Percentiles rank a stretch among this genome's conserved stretches.
Evolutionary conservation across 1,284 basidiomycete genomes (phyloP).

Genomic region (Trametes hirsuta): DNA sequence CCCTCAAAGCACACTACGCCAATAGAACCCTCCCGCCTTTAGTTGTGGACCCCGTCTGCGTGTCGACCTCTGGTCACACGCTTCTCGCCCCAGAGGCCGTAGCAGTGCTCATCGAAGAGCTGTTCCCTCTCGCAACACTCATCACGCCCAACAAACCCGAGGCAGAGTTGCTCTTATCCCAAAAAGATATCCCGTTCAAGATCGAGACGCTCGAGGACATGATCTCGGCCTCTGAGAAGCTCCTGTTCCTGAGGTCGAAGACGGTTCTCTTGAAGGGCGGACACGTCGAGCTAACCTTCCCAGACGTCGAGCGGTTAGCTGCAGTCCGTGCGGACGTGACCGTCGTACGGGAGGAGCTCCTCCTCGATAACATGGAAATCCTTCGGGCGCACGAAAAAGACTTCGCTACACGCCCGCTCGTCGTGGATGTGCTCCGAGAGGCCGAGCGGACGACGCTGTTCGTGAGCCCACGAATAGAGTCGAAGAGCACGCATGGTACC

Average conservation of each 20-base stretch:
- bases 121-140: constrained; percentile 76
- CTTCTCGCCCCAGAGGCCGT: constrained; percentile 76
- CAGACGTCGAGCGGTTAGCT: constrained; percentile 46
- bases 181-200: constrained; percentile 29
- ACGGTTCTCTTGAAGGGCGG: constrained; percentile 90
- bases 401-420: constrained; percentile 40
- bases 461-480: constrained; percentile 67
- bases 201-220: constrained; percentile 66
- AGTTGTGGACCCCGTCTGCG: constrained; percentile 90
- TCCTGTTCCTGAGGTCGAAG: constrained; percentile 54
- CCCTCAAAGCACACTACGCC: constrained; percentile 46
- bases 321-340: constrained; percentile 35
- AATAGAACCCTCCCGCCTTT: constrained; percentile 48
- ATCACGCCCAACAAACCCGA: constrained; percentile 92
- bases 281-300: constrained; percentile 57
- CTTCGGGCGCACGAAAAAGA: constrained; percentile 41
- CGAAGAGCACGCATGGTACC: constrained; percentile 87
- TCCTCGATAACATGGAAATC: constrained; percentile 65
- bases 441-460: constrained; percentile 52
- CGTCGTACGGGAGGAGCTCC: constrained; percentile 46
- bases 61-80: constrained; percentile 89
- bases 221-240: constrained; percentile 57
- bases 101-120: constrained; percentile 55
- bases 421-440: constrained; percentile 79
- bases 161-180: constrained; percentile 69